Evolutionary conservation across 371 early-diverging fungal species (phyloP).

Genomic region (Saksenaea oblongispora): DNA sequence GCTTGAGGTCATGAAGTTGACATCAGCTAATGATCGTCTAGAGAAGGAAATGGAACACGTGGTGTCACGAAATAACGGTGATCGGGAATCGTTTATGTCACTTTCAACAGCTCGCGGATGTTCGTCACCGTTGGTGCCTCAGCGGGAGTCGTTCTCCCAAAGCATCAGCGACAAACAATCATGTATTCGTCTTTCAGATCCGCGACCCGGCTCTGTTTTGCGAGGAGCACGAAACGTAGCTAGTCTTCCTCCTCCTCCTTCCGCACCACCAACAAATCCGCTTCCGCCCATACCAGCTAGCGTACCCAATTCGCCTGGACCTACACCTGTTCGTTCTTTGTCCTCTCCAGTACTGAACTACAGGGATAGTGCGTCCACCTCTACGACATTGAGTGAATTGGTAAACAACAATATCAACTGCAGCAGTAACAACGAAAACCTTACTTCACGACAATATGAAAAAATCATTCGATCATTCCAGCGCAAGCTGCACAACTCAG

Average conservation of each 20-base stretch:
- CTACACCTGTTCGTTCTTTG: not conserved
- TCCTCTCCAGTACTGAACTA: not conserved
- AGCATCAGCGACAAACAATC: not conserved
- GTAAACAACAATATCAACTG: not conserved
- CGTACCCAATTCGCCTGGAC: not conserved
- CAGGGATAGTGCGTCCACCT: not conserved
- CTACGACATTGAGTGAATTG: not conserved
- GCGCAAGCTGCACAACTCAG: slow-evolving; percentile 40
- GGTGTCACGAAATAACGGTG: slow-evolving; percentile 26
- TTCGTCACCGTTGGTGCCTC: not conserved
- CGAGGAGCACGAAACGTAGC: not conserved
- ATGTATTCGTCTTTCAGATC: not conserved
- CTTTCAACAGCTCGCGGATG: not conserved
- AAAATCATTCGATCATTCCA: slow-evolving; percentile 52
- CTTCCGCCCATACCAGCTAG: not conserved
- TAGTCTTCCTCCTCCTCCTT: not conserved
- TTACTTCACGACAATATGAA: slow-evolving; percentile 47
- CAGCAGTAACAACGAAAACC: slow-evolving; percentile 8
- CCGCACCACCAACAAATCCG: not conserved
- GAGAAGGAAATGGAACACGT: slow-evolving; percentile 53
- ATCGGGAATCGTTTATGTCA: not conserved
- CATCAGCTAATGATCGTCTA: slow-evolving; percentile 49
- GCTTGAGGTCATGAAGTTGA: slow-evolving; percentile 41
- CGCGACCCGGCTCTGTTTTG: not conserved
- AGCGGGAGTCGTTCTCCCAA: not conserved